Conservation (phyloP, 2,329 filamentous ascomycete species). For the Dactylellina drechsleri region DNA sequence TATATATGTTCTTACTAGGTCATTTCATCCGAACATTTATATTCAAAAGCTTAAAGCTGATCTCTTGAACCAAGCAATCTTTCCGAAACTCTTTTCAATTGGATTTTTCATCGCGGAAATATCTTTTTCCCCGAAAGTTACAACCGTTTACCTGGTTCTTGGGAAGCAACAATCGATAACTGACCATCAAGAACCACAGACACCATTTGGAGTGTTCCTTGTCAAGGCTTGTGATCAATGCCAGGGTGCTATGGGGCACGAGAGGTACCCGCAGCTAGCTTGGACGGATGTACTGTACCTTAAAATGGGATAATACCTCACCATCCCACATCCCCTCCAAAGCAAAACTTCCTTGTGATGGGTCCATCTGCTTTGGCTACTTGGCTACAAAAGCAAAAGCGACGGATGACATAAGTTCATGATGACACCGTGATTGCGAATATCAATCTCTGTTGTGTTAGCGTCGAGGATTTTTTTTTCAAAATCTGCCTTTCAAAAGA, state of each 20-base stretch:
- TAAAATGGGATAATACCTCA: not conserved
- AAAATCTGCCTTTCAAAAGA: constrained; percentile 4
- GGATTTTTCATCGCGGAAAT: constrained; percentile 21
- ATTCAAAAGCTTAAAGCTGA: not conserved
- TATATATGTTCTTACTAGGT: constrained; percentile 1
- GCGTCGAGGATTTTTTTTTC: not conserved
- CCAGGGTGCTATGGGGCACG: constrained; percentile 29
- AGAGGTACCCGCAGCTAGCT: constrained; percentile 3
- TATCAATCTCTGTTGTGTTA: not conserved
- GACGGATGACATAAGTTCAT: constrained; percentile 32
- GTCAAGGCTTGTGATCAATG: constrained; percentile 45
- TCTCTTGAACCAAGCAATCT: not conserved
- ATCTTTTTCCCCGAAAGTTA: constrained; percentile 41
- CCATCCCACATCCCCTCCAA: not conserved
- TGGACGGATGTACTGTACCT: not conserved
- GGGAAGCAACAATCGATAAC: constrained; percentile 6
- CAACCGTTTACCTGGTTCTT: constrained; percentile 36
- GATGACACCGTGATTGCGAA: constrained; percentile 8
- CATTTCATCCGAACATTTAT: constrained; percentile 1
- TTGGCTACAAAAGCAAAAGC: constrained; percentile 6
- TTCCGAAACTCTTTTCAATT: constrained; percentile 15
- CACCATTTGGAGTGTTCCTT: constrained; percentile 1
- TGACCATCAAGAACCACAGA: too few relatives aligned
- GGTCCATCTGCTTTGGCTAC: constrained; percentile 33
- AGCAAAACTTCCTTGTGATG: constrained; percentile 31